Percentiles rank a stretch among this genome's conserved stretches.
phyloP scores from a whole-genome alignment of 2,329 filamentous ascomycete genomes.

The Cryphonectria radicalis region DNA sequence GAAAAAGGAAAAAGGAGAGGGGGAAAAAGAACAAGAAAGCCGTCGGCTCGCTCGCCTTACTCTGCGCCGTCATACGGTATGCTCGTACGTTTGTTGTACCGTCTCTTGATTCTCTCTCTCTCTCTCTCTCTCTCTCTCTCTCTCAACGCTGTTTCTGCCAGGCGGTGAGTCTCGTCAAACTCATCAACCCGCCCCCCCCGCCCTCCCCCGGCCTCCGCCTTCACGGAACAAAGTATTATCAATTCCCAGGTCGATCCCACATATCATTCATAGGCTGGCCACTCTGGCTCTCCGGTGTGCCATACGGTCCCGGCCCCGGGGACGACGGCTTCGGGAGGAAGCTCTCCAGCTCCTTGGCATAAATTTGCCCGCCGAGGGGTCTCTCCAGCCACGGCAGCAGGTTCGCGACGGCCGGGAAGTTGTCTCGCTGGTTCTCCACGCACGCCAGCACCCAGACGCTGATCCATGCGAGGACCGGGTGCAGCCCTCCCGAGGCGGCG shows the following conservation, averaged over 20 bases:
- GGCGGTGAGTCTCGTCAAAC: not conserved
- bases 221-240: not conserved
- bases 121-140: not conserved
- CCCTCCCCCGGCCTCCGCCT: no score
- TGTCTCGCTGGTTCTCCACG: constrained; percentile 3
- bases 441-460: constrained; percentile 22
- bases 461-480: not conserved
- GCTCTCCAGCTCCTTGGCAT: not conserved
- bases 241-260: not conserved
- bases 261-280: not conserved
- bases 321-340: constrained; percentile 13
- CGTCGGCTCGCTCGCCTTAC: not conserved
- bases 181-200: not conserved
- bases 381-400: constrained; percentile 3
- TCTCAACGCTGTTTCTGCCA: not conserved
- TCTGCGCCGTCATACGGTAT: not conserved
- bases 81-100: not conserved
- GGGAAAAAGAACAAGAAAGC: not conserved
- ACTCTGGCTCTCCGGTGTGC: constrained; percentile 2
- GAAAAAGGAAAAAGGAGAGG: no score
- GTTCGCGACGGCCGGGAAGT: constrained; percentile 2
- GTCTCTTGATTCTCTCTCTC: not conserved
- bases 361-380: not conserved
- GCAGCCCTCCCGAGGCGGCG: not conserved
- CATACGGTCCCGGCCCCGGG: not conserved